Conservation (phyloP, 129 eudicot genomes). For the Logfia minima region DNA sequence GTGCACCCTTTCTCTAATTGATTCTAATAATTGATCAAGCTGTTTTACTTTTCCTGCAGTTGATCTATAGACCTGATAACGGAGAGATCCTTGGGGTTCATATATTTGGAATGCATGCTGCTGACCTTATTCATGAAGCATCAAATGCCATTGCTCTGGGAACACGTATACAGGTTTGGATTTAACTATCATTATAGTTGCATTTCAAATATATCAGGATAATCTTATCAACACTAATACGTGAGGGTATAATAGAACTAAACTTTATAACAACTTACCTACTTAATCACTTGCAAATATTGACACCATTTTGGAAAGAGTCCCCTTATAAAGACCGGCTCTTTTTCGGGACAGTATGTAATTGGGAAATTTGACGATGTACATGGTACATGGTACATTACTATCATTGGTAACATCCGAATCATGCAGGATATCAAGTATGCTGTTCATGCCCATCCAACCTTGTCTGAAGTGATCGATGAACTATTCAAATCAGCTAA, state of each 20-base stretch:
- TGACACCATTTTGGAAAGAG: background rate
- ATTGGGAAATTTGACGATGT: slow-evolving; percentile 1
- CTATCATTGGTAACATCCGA: slow-evolving; percentile 13
- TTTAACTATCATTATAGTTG: slow-evolving; percentile 1
- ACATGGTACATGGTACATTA: background rate
- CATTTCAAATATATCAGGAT: background rate
- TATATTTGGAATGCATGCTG: slow-evolving; percentile 97
- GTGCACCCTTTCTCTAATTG: background rate
- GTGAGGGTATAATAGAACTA: background rate
- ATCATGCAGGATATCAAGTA: slow-evolving; percentile 72
- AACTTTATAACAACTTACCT: background rate
- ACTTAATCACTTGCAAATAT: background rate
- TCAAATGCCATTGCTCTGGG: slow-evolving; percentile 97
- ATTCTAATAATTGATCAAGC: slow-evolving; percentile 8
- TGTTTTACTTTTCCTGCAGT: slow-evolving; percentile 45
- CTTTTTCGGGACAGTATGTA: background rate
- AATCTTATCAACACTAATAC: background rate
- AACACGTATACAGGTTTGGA: slow-evolving; percentile 76
- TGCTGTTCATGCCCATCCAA: slow-evolving; percentile 99
- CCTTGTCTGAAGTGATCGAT: slow-evolving; percentile 93
- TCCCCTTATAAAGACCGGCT: background rate
- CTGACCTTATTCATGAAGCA: slow-evolving; percentile 97
- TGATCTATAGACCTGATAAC: slow-evolving; percentile 93
- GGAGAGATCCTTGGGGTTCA: slow-evolving; percentile 99
- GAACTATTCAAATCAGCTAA: slow-evolving; percentile 96